Conservation (phyloP, 257 asterid species). For the Verbena officinalis region DNA sequence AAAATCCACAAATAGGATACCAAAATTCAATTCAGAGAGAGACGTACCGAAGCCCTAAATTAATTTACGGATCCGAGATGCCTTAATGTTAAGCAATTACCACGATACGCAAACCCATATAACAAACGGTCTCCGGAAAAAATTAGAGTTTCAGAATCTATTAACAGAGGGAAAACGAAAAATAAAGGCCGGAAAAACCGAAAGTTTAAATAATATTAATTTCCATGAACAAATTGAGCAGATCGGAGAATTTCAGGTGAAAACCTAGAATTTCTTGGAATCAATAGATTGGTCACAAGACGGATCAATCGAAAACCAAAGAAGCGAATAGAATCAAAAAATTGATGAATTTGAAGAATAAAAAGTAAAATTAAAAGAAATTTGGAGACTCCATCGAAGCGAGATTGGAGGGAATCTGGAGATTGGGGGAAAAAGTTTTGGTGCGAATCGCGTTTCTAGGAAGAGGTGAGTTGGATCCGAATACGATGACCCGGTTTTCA, state of each 20-base stretch:
- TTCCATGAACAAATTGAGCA: slow-evolving; percentile 30
- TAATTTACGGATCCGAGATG: slow-evolving; percentile 43
- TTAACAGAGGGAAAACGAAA: slow-evolving; percentile 32
- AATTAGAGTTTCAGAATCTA: slow-evolving; percentile 24
- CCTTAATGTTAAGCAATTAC: slow-evolving; percentile 27
- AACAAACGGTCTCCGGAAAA: slow-evolving; percentile 28
- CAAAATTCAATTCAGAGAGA: slow-evolving; percentile 37
- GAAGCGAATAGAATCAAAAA: slow-evolving; percentile 36
- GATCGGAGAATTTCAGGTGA: slow-evolving; percentile 43
- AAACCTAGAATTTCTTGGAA: slow-evolving; percentile 47
- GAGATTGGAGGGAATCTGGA: slow-evolving; percentile 37
- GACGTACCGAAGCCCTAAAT: slow-evolving; percentile 48
- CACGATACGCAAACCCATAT: slow-evolving; percentile 54
- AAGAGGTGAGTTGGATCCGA: slow-evolving; percentile 52
- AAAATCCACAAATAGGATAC: not conserved
- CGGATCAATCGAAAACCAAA: slow-evolving; percentile 41
- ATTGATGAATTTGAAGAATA: slow-evolving; percentile 34
- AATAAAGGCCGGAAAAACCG: not conserved
- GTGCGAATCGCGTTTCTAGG: slow-evolving; percentile 46
- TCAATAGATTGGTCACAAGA: slow-evolving; percentile 13
- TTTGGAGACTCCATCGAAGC: slow-evolving; percentile 27
- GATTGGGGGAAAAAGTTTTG: slow-evolving; percentile 36
- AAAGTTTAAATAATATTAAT: slow-evolving; percentile 11
- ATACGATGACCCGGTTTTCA: slow-evolving; percentile 39
- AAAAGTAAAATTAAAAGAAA: slow-evolving; percentile 19